These are phyloP conservation scores for Kernera saxatilis DNA, from an alignment of 345 rosid genomes.

Conservation along the genomic window DNA sequence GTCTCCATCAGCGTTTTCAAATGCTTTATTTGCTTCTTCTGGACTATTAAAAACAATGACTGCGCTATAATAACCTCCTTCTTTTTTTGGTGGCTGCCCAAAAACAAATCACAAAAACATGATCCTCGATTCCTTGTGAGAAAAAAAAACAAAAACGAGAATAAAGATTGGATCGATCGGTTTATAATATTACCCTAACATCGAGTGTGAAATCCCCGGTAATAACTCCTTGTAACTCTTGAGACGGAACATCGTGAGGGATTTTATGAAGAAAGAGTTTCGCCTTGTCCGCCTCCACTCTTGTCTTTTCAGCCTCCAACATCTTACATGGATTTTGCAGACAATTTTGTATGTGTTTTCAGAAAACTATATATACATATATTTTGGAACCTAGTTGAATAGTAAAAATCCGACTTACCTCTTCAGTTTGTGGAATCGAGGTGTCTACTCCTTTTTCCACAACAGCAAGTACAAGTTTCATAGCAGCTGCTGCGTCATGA, in stretches of 20 bases:
- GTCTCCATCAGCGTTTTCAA: constrained; percentile 44
- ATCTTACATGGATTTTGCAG: constrained; percentile 35
- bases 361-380: neutral
- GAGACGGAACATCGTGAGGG: constrained; percentile 44
- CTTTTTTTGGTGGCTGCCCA: constrained; percentile 49
- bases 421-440: constrained; percentile 30
- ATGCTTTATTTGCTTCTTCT: constrained; percentile 62
- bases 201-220: constrained; percentile 51
- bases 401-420: constrained; percentile 35
- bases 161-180: neutral
- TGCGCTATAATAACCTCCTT: constrained; percentile 47
- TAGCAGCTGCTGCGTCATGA: constrained; percentile 83
- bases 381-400: neutral
- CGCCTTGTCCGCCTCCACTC: constrained; percentile 25
- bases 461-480: constrained; percentile 78
- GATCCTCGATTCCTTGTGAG: neutral
- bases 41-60: constrained; percentile 42
- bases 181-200: constrained; percentile 41
- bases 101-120: constrained; percentile 1
- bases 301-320: constrained; percentile 30
- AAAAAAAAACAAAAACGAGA: neutral
- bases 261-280: constrained; percentile 62
- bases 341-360: neutral
- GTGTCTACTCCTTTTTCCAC: constrained; percentile 49
- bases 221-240: constrained; percentile 42